phyloP scores from a whole-genome alignment of 1,284 basidiomycete species.

The Exobasidium cylindrosporum region DNA sequence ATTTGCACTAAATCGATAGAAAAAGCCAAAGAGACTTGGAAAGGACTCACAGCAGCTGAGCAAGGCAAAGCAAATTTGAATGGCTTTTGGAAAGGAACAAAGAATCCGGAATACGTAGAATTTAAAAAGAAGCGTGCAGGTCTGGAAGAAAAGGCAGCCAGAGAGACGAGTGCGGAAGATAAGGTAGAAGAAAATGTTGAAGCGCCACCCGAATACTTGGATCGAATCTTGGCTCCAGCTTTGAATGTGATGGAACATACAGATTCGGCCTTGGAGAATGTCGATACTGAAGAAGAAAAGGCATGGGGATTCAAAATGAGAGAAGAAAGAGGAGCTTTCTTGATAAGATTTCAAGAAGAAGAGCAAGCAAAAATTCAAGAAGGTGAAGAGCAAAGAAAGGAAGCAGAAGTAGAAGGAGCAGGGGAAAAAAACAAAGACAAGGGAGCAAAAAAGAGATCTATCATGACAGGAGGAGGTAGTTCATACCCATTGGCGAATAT shows the following conservation, averaged over 20 bases:
- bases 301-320: slow-evolving; percentile 50
- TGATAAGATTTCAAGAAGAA: slow-evolving; percentile 47
- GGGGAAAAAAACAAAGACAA: not conserved
- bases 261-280: slow-evolving; percentile 39
- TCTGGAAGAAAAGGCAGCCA: not conserved
- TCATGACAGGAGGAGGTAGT: slow-evolving; percentile 15
- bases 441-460: slow-evolving; percentile 6
- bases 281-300: slow-evolving; percentile 48
- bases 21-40: slow-evolving; percentile 32
- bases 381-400: slow-evolving; percentile 7
- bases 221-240: slow-evolving; percentile 37
- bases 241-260: slow-evolving; percentile 24
- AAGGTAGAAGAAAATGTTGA: slow-evolving; percentile 16
- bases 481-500: slow-evolving; percentile 20
- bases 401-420: slow-evolving; percentile 14
- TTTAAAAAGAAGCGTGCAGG: slow-evolving; percentile 34
- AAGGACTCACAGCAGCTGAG: slow-evolving; percentile 21
- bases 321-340: slow-evolving; percentile 42
- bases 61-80: slow-evolving; percentile 28
- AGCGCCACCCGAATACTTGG: slow-evolving; percentile 19
- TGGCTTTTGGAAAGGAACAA: slow-evolving; percentile 38
- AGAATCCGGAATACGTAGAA: slow-evolving; percentile 36
- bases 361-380: slow-evolving; percentile 25
- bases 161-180: slow-evolving; percentile 27
- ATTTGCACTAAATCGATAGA: slow-evolving; percentile 19